Conservation (phyloP, 2,329 filamentous ascomycete genomes). For the Diplodia intermedia region DNA sequence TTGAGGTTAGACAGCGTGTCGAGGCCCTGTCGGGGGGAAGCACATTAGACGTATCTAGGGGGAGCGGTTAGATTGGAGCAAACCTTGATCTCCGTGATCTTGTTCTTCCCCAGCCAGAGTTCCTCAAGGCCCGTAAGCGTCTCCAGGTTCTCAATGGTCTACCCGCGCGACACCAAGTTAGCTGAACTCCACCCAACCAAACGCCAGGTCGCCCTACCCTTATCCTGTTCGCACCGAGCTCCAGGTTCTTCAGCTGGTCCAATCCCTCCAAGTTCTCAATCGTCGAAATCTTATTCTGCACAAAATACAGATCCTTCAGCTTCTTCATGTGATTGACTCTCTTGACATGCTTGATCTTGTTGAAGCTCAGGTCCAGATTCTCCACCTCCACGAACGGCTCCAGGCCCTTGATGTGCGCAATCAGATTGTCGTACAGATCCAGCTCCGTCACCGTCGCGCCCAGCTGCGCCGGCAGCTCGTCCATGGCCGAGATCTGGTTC, state of each 20-base stretch:
- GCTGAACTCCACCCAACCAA: neutral
- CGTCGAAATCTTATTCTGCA: constrained; percentile 89
- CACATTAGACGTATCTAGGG: neutral
- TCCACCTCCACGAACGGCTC: constrained; percentile 78
- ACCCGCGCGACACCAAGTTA: neutral
- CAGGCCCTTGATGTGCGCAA: constrained; percentile 83
- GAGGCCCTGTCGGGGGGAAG: constrained; percentile 60
- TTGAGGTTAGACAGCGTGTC: constrained; percentile 77
- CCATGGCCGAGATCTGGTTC: constrained; percentile 83
- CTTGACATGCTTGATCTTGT: constrained; percentile 99
- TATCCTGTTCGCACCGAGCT: constrained; percentile 91
- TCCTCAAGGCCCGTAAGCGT: constrained; percentile 79
- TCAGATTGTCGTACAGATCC: constrained; percentile 96
- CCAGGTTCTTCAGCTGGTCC: constrained; percentile 77
- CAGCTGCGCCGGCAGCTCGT: constrained; percentile 73
- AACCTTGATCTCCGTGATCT: constrained; percentile 81
- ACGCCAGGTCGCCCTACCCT: constrained; percentile 37
- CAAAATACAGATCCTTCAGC: constrained; percentile 85
- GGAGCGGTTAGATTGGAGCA: neutral
- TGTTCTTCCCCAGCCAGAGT: constrained; percentile 96
- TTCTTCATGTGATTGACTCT: constrained; percentile 78
- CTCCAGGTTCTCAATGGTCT: constrained; percentile 79
- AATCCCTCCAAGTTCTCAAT: constrained; percentile 86
- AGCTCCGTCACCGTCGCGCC: constrained; percentile 77
- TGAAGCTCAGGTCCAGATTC: constrained; percentile 91